phyloP scores from a whole-genome alignment of 352 stramenopile genomes.

The Phytophthora sansomeana region DNA sequence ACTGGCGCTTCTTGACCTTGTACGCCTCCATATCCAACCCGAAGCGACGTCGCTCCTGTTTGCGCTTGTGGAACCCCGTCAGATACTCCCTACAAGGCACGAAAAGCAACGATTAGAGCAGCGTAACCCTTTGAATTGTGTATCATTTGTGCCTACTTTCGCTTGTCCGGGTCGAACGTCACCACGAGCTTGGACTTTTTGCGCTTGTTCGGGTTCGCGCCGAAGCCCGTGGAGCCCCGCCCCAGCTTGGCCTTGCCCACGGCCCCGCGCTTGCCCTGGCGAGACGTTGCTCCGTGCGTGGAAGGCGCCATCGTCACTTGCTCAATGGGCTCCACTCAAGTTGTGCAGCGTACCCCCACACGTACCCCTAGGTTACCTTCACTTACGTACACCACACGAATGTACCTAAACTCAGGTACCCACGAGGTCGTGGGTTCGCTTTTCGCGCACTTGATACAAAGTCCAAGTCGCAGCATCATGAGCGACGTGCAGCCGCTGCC shows the following conservation, averaged over 20 bases:
- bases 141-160: conserved; percentile 53
- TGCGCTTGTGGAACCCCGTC: conserved; percentile 89
- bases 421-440: conserved; percentile 18
- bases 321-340: conserved; percentile 25
- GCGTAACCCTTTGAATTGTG: too few species aligned
- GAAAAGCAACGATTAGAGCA: background rate
- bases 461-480: conserved; percentile 28
- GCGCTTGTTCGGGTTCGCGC: conserved; percentile 51
- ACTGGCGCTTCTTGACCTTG: conserved; percentile 86
- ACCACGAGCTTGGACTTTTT: conserved; percentile 91
- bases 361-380: background rate
- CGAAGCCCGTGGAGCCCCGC: conserved; percentile 32
- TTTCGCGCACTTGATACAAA: conserved; percentile 25
- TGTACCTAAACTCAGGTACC: background rate
- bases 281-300: conserved; percentile 32
- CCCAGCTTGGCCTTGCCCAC: conserved; percentile 34
- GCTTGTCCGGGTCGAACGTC: conserved; percentile 89
- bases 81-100: conserved; percentile 70
- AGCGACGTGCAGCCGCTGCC: conserved; percentile 67
- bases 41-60: conserved; percentile 87
- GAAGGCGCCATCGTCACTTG: conserved; percentile 23
- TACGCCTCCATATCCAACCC: conserved; percentile 90
- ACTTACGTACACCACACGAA: background rate
- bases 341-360: background rate
- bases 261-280: conserved; percentile 40